Evolutionary conservation across 2,329 filamentous ascomycete species (phyloP), one percentile per base, ranked within the genome.

Genomic region (Aspergillus vadensis): DNA sequence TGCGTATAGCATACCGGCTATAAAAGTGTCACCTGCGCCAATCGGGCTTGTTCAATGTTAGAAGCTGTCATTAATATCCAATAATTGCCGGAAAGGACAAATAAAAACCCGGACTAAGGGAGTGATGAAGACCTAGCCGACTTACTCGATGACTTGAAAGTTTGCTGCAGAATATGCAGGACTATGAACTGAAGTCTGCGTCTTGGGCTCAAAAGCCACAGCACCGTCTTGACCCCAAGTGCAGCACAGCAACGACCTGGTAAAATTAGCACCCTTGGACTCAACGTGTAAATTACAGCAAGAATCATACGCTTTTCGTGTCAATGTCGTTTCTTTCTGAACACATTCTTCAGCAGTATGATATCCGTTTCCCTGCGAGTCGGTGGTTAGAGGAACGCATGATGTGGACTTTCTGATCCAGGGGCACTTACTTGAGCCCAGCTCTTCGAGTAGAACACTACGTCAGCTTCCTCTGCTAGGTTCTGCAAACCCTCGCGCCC

Each of bases 11-110:
- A 90, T 86, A 61, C 88, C 89, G 36, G 89, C 89, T 64, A 89
- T 85, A 69, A 92, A 92, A 0, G 89, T 91, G 70, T 92, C 90
- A 65, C 90, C 90, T 47, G 89, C 89, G 57, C 89, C 90, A 62
- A 91, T 83, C 5, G 88, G 83, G 72, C 89, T 91, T 71, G 61
- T 51, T 5, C 53, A 52, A n/a, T 65, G 19, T 72, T 38, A 69
- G 62, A 19, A 12, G 12, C 25, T 7, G 9, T 19, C 17, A 8
- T n/a, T 32, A 5, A 5, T 14, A 32, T 15, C 5, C 5, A 14
- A 12, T 4, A 36, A 15, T 36, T 14, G 12, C 12, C 12, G 32
- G 10, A 36, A 2, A 12, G 5, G 5, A 36, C 12, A 36, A 32
- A 10, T 9, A 32, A 32, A 4, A 10, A 32, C 10, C 30, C 58